These are phyloP conservation scores for Puccinia triticina DNA, from an alignment of 1,284 basidiomycete species.

Conservation along the genomic window DNA sequence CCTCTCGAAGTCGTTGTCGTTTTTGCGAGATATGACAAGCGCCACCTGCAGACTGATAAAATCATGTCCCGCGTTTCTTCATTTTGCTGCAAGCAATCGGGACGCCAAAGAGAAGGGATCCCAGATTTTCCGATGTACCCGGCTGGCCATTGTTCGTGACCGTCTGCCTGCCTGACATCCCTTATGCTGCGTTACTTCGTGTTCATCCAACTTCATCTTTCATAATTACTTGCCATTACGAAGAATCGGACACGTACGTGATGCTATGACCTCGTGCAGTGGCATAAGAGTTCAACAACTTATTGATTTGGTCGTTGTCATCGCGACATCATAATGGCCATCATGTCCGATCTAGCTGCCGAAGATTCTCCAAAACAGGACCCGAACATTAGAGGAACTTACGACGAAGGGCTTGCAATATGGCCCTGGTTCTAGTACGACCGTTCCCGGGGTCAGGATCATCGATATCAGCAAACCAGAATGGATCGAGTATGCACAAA, in stretches of 20 bases:
- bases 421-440: conserved; percentile 36
- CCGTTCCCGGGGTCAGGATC: conserved; percentile 36
- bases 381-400: background rate
- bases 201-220: background rate
- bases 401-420: background rate
- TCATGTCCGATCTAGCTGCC: background rate
- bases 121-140: conserved; percentile 17
- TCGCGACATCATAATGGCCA: background rate
- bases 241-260: background rate
- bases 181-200: background rate
- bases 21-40: background rate
- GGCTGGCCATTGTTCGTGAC: conserved; percentile 40
- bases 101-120: conserved; percentile 21
- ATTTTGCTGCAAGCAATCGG: conserved; percentile 28
- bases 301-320: background rate
- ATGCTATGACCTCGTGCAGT: background rate
- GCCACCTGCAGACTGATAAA: background rate
- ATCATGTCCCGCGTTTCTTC: too few species aligned
- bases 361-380: background rate
- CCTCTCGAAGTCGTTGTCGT: background rate
- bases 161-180: background rate
- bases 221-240: background rate
- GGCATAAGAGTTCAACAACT: background rate
- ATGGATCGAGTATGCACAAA: conserved; percentile 49
- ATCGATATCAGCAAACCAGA: conserved; percentile 51